These are phyloP conservation scores for Trichocomaceae sp. DNA, from an alignment of 2,329 filamentous ascomycete genomes.

Conservation along the genomic window DNA sequence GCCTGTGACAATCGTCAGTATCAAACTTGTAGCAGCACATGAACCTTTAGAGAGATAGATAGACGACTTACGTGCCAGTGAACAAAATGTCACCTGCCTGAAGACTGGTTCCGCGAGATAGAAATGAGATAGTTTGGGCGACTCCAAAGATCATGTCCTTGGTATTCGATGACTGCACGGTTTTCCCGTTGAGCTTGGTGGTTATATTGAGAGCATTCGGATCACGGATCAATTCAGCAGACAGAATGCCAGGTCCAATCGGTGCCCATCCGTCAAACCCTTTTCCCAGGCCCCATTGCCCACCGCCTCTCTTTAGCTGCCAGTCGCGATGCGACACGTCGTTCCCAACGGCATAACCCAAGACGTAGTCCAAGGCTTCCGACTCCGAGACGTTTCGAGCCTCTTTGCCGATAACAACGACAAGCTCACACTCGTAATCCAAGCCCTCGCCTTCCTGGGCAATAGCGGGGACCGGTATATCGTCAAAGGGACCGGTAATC, in stretches of 20 bases:
- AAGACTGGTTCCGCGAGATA: conserved; percentile 39
- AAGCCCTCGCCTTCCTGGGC: conserved; percentile 61
- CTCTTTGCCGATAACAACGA: conserved; percentile 63
- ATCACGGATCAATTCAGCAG: conserved; percentile 40
- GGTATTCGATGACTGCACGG: conserved; percentile 45
- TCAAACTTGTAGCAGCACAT: conserved; percentile 46
- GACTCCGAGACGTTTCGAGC: conserved; percentile 59
- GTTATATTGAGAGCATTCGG: conserved; percentile 37
- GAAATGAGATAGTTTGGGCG: conserved; percentile 40
- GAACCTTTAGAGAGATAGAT: not conserved
- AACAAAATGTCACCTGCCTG: conserved; percentile 38
- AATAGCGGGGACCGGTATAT: conserved; percentile 59
- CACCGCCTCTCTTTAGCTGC: conserved; percentile 61
- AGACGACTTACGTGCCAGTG: conserved; percentile 38
- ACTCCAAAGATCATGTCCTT: conserved; percentile 47
- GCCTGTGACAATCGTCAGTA: conserved; percentile 50
- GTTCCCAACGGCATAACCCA: conserved; percentile 70
- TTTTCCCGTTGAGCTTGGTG: conserved; percentile 45
- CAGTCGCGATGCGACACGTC: conserved; percentile 76
- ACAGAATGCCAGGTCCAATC: conserved; percentile 65
- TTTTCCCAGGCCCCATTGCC: conserved; percentile 67
- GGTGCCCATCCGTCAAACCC: conserved; percentile 71
- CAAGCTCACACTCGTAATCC: conserved; percentile 76
- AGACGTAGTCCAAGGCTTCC: conserved; percentile 62
- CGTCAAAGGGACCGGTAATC: conserved; percentile 57